Evolutionary conservation across 495 filamentous ascomycete species (phyloP).

Genomic region (Podospora pseudopauciseta): DNA sequence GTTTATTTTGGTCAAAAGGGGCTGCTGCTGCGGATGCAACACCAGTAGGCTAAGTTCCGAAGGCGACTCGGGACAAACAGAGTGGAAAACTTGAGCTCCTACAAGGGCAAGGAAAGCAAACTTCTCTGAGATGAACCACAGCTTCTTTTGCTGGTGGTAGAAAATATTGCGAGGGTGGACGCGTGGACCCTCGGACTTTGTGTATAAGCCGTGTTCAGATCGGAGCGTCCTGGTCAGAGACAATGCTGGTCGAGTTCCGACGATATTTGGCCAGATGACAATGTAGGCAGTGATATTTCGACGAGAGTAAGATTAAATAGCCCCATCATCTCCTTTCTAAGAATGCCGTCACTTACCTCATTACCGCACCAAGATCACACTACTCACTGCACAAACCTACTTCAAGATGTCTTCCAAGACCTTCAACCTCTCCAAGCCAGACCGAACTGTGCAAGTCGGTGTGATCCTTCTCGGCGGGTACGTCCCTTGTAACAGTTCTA

Average conservation of each 20-base stretch:
- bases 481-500: not conserved
- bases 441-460: slow-evolving; percentile 1
- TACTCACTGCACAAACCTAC: not conserved
- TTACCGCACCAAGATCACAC: not conserved
- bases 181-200: not conserved
- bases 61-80: not conserved
- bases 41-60: not conserved
- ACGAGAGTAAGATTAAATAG: not conserved
- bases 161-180: not conserved
- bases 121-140: not conserved
- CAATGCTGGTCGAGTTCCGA: not conserved
- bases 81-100: not conserved
- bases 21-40: not conserved
- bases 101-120: not conserved
- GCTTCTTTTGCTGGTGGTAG: not conserved
- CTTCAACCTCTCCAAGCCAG: slow-evolving; percentile 1
- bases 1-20: not conserved
- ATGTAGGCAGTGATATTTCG: no score
- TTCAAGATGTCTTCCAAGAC: not conserved
- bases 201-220: not conserved
- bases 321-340: not conserved
- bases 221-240: not conserved
- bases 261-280: no score
- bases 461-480: slow-evolving; percentile 7
- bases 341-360: not conserved